phyloP scores from a whole-genome alignment of 1,284 basidiomycete species.

The Microbotryomycetes sp. region DNA sequence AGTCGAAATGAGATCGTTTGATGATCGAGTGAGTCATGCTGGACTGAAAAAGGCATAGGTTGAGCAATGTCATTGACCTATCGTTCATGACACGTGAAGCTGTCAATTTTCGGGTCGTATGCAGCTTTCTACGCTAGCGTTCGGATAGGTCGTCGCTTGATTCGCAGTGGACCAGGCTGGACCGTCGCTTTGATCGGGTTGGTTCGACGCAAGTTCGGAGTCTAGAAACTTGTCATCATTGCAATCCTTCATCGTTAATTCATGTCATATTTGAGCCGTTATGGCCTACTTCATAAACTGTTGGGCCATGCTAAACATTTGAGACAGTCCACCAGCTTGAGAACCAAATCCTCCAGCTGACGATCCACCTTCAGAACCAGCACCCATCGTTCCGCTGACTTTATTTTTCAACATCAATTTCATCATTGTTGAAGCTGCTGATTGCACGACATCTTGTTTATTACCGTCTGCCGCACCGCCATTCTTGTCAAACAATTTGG shows the following conservation, averaged over 20 bases:
- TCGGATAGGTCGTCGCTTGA: background rate
- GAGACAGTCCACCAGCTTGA: background rate
- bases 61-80: background rate
- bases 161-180: background rate
- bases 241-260: background rate
- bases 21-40: constrained; percentile 8
- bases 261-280: background rate
- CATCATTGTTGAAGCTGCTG: constrained; percentile 29
- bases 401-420: background rate
- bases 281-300: constrained; percentile 3
- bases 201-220: background rate
- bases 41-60: too few relatives aligned
- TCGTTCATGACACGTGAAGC: background rate
- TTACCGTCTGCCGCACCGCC: constrained; percentile 38
- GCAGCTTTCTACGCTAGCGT: background rate
- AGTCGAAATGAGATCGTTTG: background rate
- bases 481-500: constrained; percentile 38
- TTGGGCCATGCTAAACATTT: constrained; percentile 4
- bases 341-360: background rate
- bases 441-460: constrained; percentile 43
- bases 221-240: background rate
- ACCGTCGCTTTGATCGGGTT: background rate
- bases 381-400: background rate
- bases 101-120: background rate
- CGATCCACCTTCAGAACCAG: background rate